These are phyloP conservation scores for Pelargonium fulgidum DNA, from an alignment of 441 rosid species.

Conservation along the genomic window DNA sequence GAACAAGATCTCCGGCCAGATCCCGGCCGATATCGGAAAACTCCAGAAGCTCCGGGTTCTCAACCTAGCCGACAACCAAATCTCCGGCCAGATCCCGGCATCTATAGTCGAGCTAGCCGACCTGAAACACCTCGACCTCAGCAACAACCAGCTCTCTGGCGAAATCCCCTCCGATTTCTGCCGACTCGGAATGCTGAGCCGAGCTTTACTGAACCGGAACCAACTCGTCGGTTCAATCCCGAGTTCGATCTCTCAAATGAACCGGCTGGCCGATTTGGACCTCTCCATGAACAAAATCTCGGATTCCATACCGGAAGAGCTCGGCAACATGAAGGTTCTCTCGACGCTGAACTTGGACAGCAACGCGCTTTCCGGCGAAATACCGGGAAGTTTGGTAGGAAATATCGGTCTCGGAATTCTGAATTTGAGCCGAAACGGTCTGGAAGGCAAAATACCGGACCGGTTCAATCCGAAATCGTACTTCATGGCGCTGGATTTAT, in stretches of 20 bases:
- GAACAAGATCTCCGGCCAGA: slow-evolving; percentile 47
- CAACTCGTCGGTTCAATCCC: slow-evolving; percentile 66
- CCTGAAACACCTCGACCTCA: slow-evolving; percentile 53
- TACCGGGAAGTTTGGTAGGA: slow-evolving; percentile 46
- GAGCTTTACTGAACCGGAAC: slow-evolving; percentile 66
- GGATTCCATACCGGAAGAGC: slow-evolving; percentile 46
- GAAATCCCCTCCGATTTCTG: slow-evolving; percentile 56
- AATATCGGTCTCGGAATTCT: slow-evolving; percentile 51
- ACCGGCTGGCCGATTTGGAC: slow-evolving; percentile 76
- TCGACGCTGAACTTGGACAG: slow-evolving; percentile 55
- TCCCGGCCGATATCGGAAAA: slow-evolving; percentile 48
- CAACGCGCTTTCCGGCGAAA: slow-evolving; percentile 48
- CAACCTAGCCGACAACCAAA: slow-evolving; percentile 56
- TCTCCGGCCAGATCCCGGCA: slow-evolving; percentile 51
- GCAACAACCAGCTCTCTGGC: slow-evolving; percentile 49
- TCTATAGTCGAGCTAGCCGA: slow-evolving; percentile 42
- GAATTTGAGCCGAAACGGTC: slow-evolving; percentile 63
- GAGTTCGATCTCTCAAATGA: slow-evolving; percentile 42
- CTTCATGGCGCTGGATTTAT: slow-evolving; percentile 63
- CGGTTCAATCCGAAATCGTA: slow-evolving; percentile 63
- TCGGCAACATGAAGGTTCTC: slow-evolving; percentile 70
- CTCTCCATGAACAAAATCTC: slow-evolving; percentile 49
- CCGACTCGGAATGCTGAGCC: slow-evolving; percentile 63
- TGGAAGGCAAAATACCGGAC: slow-evolving; percentile 69
- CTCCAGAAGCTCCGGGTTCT: slow-evolving; percentile 43